Base-by-base conservation (phyloP, 495 filamentous ascomycete species). In the Pyrenula aspistea region DNA sequence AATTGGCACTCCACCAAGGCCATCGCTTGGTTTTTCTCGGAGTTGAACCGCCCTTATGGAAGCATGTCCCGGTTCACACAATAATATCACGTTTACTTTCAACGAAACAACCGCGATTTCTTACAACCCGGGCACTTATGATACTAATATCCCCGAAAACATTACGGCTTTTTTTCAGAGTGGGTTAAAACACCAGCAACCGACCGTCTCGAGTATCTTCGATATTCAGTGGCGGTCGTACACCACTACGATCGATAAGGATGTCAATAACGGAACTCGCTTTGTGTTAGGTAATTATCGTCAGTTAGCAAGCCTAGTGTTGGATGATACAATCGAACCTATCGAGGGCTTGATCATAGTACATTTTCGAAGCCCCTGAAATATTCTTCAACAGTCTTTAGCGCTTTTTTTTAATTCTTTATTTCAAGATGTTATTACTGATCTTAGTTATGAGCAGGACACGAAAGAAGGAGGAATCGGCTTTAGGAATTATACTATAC, bases 401-500 rank as follows among this genome's bases (percentile, higher is more conserved):
- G n/a, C n/a, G n/a, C n/a, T n/a, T n/a, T n/a, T n/a, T n/a, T n/a
- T n/a, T n/a, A n/a, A n/a, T n/a, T n/a, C n/a, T n/a, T n/a, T n/a
- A n/a, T n/a, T n/a, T n/a, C n/a, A 76, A 25, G 75, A 73, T 8
- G 60, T 78, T 2, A 23, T 77, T 10, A 68, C 74, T 0, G 72
- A 78, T 55, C 67, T 64, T 1, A 54, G 56, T 12, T 57, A 58
- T 21, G n/a, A 75, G 0, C n/a, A n/a, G n/a, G 72, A 78, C 55
- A 68, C 64, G 1, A 54, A 57, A 15, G 57, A 57, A 19, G 75
- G 73, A 1, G 68, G 71, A 1, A 60, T 77, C 12, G 73, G 72
- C 1, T 75, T 77, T 49, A 64, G 76, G 24, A 77, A 77, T 58
- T 74, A 78, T 54, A 74, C 71, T 1, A 49, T 65, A 0, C 75